A percentile compares a stretch with the other conserved stretches of the same genome.
Conservation (phyloP, 108 stramenopile species). For the Skeletonema potamos region DNA sequence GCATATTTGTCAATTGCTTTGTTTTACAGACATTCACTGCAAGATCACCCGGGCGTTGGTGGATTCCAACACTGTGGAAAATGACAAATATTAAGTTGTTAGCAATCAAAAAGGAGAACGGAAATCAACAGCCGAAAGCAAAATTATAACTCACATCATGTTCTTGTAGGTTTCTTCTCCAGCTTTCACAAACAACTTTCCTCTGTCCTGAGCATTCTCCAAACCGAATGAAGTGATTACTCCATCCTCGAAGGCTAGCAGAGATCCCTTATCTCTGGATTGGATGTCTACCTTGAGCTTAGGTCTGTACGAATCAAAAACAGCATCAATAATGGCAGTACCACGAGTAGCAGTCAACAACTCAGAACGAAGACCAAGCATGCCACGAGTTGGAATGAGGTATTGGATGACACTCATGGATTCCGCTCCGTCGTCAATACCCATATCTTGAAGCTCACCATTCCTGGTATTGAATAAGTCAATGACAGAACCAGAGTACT, state of each 20-base stretch:
- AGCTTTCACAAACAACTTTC: constrained; percentile 85
- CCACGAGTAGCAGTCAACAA: constrained; percentile 93
- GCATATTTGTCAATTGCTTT: constrained; percentile 97
- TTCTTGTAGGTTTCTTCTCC: constrained; percentile 92
- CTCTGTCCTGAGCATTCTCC: constrained; percentile 93
- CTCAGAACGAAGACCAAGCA: constrained; percentile 94
- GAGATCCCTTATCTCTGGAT: constrained; percentile 92
- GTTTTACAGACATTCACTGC: constrained; percentile 97
- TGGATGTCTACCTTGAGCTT: constrained; percentile 87
- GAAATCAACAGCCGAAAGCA: background rate
- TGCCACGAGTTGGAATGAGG: constrained; percentile 97
- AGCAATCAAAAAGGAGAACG: background rate
- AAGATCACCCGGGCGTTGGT: constrained; percentile 97
- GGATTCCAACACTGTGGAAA: constrained; percentile 83
- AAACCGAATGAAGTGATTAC: constrained; percentile 89
- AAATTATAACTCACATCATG: constrained; percentile 72
- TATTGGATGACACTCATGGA: constrained; percentile 89
- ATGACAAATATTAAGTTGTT: background rate
- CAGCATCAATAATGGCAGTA: constrained; percentile 94
- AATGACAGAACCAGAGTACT: constrained; percentile 90
- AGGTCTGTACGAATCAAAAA: constrained; percentile 93
- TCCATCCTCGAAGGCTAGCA: constrained; percentile 95
- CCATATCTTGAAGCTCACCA: constrained; percentile 96
- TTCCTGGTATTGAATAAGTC: constrained; percentile 92
- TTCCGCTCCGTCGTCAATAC: constrained; percentile 80